These are phyloP conservation scores for Alternaria atra DNA, from an alignment of 2,329 filamentous ascomycete species.

Conservation along the genomic window DNA sequence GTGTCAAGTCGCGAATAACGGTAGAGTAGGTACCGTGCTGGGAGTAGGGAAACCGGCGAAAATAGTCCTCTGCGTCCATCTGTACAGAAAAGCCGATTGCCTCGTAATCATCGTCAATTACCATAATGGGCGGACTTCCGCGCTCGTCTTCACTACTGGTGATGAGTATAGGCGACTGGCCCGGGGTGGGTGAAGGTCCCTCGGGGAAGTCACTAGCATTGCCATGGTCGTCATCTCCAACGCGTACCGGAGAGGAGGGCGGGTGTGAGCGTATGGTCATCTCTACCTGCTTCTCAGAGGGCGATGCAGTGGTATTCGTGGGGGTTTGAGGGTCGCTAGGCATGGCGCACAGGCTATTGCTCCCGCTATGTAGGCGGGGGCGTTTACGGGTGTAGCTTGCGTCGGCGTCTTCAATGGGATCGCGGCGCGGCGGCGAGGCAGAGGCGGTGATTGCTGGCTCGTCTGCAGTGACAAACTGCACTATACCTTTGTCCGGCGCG, in stretches of 20 bases:
- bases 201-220: slow-evolving; percentile 16
- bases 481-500: slow-evolving; percentile 43
- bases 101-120: slow-evolving; percentile 49
- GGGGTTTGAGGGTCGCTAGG: slow-evolving; percentile 35
- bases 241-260: slow-evolving; percentile 36
- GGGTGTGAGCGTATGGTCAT: slow-evolving; percentile 53
- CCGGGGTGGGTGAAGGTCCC: slow-evolving; percentile 14
- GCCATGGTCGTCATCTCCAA: slow-evolving; percentile 24
- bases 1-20: slow-evolving; percentile 33
- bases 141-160: slow-evolving; percentile 24
- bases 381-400: slow-evolving; percentile 57
- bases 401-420: slow-evolving; percentile 57
- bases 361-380: slow-evolving; percentile 53
- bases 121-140: slow-evolving; percentile 49
- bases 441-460: slow-evolving; percentile 42
- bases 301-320: slow-evolving; percentile 21
- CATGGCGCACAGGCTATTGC: slow-evolving; percentile 41
- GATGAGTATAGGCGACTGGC: slow-evolving; percentile 26
- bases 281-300: slow-evolving; percentile 42
- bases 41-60: slow-evolving; percentile 44
- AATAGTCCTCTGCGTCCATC: slow-evolving; percentile 39
- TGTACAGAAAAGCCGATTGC: slow-evolving; percentile 25
- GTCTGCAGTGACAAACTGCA: slow-evolving; percentile 46
- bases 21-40: slow-evolving; percentile 24
- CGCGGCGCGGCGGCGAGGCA: slow-evolving; percentile 51